Evolutionary conservation across 108 stramenopile species (phyloP), one percentile per base, ranked within the genome.

Genomic region (Nitzschia inconspicua): DNA sequence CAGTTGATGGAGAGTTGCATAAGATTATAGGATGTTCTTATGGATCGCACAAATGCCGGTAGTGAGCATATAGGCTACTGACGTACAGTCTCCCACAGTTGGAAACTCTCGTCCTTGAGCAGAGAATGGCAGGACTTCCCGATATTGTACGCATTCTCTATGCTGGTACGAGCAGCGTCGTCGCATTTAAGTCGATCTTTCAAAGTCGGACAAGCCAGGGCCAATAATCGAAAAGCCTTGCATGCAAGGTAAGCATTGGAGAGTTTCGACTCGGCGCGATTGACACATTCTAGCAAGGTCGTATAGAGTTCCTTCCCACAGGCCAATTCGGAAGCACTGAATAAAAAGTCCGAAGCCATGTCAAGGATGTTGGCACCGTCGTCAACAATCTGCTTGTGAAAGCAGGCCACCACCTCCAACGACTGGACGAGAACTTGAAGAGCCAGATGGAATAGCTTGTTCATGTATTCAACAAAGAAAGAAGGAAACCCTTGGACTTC

Each of bases 211-310:
- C 30, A 25, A n/a, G 34, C 35, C 3, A 7, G 19, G 3, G 49
- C 47, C 40, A 65, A 29, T 40, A 65, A 32, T 30, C 63, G 40
- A 28, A 65, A 25, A 4, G 63, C 63, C 43, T 65, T 65, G 30
- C 63, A 65, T 7, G 63, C 63, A n/a, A 65, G 24, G 22, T 54
- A 65, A 1, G 42, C 63, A n/a, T 51, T 54, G 5, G 63, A 42
- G 20, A 65, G 22, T 26, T 65, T 35, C 23, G 49, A 29, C 28
- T 65, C 52, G 27, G 48, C 49, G 19, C 44, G 41, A 2, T 42
- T 27, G 5, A 65, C 42, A 44, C 40, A 54, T 11, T 39, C 41
- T 27, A 53, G 16, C 6, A 65, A 52, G 3, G 29, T 53, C 18
- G 26, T n/a, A 32, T 65, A 65, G 22, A 65, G 43, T 34, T 65